Percentiles rank a stretch among this genome's conserved stretches.
phyloP scores from a whole-genome alignment of 495 filamentous ascomycete genomes.

The Glonium stellatum region DNA sequence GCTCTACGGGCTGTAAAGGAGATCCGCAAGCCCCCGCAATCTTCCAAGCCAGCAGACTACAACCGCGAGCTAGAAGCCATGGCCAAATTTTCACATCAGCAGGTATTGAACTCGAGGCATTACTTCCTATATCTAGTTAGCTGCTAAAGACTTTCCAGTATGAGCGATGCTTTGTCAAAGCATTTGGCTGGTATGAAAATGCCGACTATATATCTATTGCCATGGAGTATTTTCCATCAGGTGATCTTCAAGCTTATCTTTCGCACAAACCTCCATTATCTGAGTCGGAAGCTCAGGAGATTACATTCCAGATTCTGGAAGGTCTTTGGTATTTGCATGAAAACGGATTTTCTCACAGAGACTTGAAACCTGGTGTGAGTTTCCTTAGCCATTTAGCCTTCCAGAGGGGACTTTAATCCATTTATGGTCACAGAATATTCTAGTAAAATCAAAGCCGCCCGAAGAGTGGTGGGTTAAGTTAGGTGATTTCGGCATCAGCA shows the following conservation, averaged over 20 bases:
- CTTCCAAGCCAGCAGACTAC: background rate
- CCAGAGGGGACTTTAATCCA: background rate
- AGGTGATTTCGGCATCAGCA: slow-evolving; percentile 47
- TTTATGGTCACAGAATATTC: slow-evolving; percentile 5
- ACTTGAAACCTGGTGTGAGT: slow-evolving; percentile 17
- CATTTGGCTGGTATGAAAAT: slow-evolving; percentile 17
- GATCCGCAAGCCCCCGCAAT: background rate
- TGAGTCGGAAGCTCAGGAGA: slow-evolving; percentile 9
- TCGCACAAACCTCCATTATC: background rate
- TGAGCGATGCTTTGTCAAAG: slow-evolving; percentile 12
- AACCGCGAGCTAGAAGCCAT: slow-evolving; percentile 12
- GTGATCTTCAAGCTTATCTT: slow-evolving; percentile 15
- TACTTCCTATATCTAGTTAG: background rate
- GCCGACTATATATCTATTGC: slow-evolving; percentile 6
- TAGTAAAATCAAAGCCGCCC: slow-evolving; percentile 7
- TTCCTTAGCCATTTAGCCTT: background rate
- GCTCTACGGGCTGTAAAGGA: slow-evolving; percentile 15
- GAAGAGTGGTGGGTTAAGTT: slow-evolving; percentile 43
- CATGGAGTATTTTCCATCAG: slow-evolving; percentile 12
- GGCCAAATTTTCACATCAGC: slow-evolving; percentile 17
- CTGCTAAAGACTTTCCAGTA: slow-evolving; percentile 6
- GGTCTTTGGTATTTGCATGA: slow-evolving; percentile 11
- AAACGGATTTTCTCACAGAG: slow-evolving; percentile 17
- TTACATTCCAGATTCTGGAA: slow-evolving; percentile 10
- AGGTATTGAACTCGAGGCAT: background rate